phyloP scores from a whole-genome alignment of 257 asterid species.

The Knoxia roxburghii region DNA sequence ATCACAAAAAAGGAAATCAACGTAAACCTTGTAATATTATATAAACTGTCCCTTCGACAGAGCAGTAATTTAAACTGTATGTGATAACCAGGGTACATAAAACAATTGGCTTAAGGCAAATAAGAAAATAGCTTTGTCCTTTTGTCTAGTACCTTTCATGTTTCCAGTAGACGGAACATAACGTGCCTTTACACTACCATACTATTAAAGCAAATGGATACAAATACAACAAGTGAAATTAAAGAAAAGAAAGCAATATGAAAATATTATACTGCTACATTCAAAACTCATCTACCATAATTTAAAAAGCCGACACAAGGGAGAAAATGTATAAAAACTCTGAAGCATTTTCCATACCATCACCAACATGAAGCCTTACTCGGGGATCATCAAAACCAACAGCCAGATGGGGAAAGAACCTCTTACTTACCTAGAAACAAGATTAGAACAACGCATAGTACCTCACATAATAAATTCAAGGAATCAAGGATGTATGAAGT shows the following conservation, averaged over 20 bases:
- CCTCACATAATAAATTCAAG: constrained; percentile 6
- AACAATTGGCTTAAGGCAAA: neutral
- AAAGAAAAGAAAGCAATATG: neutral
- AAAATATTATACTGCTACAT: neutral
- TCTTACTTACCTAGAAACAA: constrained; percentile 75
- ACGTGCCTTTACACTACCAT: neutral
- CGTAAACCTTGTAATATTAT: neutral
- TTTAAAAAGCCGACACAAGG: neutral
- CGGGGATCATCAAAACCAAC: constrained; percentile 96
- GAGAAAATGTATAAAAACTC: too few relatives aligned
- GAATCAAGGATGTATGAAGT: neutral
- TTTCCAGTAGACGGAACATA: neutral
- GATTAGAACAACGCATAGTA: constrained; percentile 3
- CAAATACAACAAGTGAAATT: neutral
- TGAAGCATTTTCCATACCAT: constrained; percentile 46
- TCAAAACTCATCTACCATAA: neutral
- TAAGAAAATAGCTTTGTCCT: neutral
- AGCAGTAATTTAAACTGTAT: neutral
- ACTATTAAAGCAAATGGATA: neutral
- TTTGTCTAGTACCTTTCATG: neutral
- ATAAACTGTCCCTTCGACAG: neutral
- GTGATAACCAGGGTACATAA: neutral
- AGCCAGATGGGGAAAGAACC: constrained; percentile 84
- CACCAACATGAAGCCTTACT: constrained; percentile 88
- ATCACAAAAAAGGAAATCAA: neutral